These are phyloP conservation scores for Scedosporium boydii DNA, from an alignment of 2,329 filamentous ascomycete genomes.

Conservation along the genomic window DNA sequence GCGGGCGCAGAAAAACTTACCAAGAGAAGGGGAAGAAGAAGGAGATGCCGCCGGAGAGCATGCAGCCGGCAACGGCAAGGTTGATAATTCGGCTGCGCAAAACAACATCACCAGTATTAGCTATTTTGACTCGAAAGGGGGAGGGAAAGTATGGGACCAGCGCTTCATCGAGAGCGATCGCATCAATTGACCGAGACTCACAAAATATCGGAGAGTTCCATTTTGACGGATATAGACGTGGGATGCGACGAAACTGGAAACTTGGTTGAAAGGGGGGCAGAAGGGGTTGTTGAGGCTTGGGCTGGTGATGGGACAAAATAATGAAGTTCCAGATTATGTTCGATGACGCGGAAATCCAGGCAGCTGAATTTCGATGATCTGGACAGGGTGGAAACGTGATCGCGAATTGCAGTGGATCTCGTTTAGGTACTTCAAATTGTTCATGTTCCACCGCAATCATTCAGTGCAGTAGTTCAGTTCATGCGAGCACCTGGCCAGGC, in stretches of 20 bases:
- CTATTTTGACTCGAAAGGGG: neutral
- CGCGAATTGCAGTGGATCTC: neutral
- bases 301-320: neutral
- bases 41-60: conserved; percentile 73
- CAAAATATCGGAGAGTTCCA: conserved; percentile 93
- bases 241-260: neutral
- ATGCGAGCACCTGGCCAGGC: too few species aligned
- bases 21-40: conserved; percentile 56
- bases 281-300: neutral
- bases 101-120: neutral
- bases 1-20: conserved; percentile 33
- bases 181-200: conserved; percentile 37
- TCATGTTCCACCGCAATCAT: too few species aligned
- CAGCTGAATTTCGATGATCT: neutral
- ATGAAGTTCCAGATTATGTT: neutral
- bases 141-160: neutral
- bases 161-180: neutral
- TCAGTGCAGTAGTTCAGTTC: too few species aligned
- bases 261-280: neutral
- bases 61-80: conserved; percentile 75
- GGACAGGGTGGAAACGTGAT: neutral
- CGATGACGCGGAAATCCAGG: neutral
- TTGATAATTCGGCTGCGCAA: conserved; percentile 81
- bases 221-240: conserved; percentile 29
- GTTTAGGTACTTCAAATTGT: too few species aligned